Percentiles rank a stretch among this genome's conserved stretches.
These are phyloP conservation scores for Trifolium repens DNA, from an alignment of 306 rosid species.

Conservation along the genomic window DNA sequence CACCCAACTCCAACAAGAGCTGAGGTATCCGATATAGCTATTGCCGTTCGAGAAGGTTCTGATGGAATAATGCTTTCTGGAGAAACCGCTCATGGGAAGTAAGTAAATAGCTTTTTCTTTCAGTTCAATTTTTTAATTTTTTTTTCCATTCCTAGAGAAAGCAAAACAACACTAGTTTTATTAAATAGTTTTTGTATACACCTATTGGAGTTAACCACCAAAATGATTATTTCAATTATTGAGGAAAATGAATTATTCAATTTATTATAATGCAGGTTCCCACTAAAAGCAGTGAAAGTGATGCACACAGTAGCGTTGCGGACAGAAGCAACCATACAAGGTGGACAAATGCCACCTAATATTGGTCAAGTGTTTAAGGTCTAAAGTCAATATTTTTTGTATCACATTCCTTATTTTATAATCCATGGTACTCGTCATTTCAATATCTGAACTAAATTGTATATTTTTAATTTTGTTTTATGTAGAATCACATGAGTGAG, in stretches of 20 bases:
- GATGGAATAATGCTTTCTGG: slow-evolving; percentile 97
- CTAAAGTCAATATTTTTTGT: slow-evolving; percentile 14
- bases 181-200: too few relatives aligned
- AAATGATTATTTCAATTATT: too few relatives aligned
- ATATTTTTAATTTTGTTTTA: slow-evolving; percentile 22
- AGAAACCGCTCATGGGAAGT: slow-evolving; percentile 99
- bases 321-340: slow-evolving; percentile 83
- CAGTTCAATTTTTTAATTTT: too few relatives aligned
- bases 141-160: too few relatives aligned
- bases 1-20: slow-evolving; percentile 99
- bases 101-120: too few relatives aligned
- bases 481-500: slow-evolving; percentile 98
- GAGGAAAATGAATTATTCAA: slow-evolving; percentile 6
- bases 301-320: slow-evolving; percentile 98
- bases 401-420: not conserved
- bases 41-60: slow-evolving; percentile 99
- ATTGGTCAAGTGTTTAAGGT: slow-evolving; percentile 97
- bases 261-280: slow-evolving; percentile 62
- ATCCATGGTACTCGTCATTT: not conserved
- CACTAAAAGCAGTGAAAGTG: slow-evolving; percentile 90
- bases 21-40: slow-evolving; percentile 96
- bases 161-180: too few relatives aligned
- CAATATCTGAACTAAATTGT: slow-evolving; percentile 23
- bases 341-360: slow-evolving; percentile 80
- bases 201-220: too few relatives aligned